Evolutionary conservation across 176 grass and related monocot genomes (phyloP).

Genomic region (Thalia dealbata): DNA sequence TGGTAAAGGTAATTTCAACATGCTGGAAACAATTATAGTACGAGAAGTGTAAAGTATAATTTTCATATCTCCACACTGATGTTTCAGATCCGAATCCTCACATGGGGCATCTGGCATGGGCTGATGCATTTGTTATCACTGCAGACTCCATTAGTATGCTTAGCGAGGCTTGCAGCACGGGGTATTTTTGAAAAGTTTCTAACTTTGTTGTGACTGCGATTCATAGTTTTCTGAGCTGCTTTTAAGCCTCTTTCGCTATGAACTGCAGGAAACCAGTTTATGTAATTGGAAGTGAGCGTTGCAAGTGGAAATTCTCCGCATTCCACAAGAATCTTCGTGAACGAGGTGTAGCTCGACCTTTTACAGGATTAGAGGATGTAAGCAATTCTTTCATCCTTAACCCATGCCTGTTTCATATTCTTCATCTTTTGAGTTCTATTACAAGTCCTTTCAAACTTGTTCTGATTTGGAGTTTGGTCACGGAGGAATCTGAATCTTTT

Average conservation of each 20-base stretch:
- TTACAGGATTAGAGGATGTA: constrained; percentile 95
- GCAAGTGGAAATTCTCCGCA: constrained; percentile 83
- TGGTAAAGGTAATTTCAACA: constrained; percentile 54
- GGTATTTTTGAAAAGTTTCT: constrained; percentile 26
- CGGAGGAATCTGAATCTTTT: not conserved
- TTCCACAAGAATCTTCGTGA: constrained; percentile 80
- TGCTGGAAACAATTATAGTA: constrained; percentile 4
- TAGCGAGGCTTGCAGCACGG: constrained; percentile 92
- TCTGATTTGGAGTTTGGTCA: not conserved
- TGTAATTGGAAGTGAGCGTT: constrained; percentile 71
- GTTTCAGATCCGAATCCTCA: constrained; percentile 66
- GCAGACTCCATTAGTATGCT: constrained; percentile 85
- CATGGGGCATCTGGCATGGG: constrained; percentile 94
- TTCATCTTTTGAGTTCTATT: not conserved
- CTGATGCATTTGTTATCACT: constrained; percentile 88
- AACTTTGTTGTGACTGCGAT: not conserved
- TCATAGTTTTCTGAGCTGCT: constrained; percentile 3
- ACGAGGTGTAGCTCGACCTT: constrained; percentile 54
- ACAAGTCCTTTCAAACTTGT: not conserved
- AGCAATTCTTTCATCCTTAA: constrained; percentile 11
- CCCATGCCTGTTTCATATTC: not conserved
- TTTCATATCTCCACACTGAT: constrained; percentile 4
- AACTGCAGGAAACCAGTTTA: constrained; percentile 83
- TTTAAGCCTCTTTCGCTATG: constrained; percentile 21
- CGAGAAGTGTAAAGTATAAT: not conserved